phyloP scores from a whole-genome alignment of 345 rosid species.

The Aegle marmelos region DNA sequence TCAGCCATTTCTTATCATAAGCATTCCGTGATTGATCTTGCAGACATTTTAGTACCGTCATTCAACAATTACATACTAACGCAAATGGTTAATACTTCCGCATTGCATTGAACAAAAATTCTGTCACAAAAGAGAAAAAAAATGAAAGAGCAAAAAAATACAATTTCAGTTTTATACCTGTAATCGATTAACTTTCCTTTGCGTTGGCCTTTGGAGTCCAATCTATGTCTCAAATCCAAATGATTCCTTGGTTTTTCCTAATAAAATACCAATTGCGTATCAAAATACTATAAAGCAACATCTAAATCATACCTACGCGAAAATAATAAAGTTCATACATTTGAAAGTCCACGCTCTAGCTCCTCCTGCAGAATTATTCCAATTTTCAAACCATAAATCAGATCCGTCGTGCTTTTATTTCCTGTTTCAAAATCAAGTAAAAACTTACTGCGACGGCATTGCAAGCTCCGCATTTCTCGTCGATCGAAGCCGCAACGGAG shows the following conservation, averaged over 20 bases:
- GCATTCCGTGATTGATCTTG: no score
- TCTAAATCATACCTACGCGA: background rate
- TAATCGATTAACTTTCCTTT: constrained; percentile 90
- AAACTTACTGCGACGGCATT: constrained; percentile 75
- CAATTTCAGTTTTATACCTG: constrained; percentile 39
- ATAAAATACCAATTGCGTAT: background rate
- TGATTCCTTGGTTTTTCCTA: constrained; percentile 94
- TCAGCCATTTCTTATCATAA: background rate
- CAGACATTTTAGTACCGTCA: background rate
- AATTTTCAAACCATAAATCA: constrained; percentile 9
- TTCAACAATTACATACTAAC: background rate
- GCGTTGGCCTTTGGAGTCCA: constrained; percentile 88
- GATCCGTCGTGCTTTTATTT: background rate
- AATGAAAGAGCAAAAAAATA: no score
- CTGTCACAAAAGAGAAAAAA: background rate
- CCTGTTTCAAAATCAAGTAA: background rate
- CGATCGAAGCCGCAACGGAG: constrained; percentile 36
- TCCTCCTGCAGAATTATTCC: constrained; percentile 60
- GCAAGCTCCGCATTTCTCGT: constrained; percentile 86
- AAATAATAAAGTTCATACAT: constrained; percentile 40
- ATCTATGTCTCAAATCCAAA: constrained; percentile 89
- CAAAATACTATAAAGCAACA: background rate
- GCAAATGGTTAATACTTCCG: background rate
- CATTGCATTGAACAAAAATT: background rate
- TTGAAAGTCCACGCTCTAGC: constrained; percentile 70